phyloP scores from a whole-genome alignment of 805 yeast genomes.

The Schizosaccharomyces cryophilus region DNA sequence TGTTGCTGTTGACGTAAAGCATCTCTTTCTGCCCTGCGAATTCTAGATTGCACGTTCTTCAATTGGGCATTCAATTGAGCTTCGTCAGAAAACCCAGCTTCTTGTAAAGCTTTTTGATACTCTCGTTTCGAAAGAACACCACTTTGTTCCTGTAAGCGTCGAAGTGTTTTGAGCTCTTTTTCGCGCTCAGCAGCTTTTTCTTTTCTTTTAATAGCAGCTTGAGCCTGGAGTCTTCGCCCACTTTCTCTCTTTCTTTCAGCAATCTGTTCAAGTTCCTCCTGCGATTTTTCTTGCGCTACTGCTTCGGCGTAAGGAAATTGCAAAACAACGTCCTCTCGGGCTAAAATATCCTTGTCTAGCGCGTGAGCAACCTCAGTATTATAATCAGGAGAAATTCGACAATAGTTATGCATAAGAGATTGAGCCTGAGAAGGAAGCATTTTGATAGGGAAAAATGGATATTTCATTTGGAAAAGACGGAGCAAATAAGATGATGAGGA shows the following conservation, averaged over 20 bases:
- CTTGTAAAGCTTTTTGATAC: slow-evolving; percentile 18
- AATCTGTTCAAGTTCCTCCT: slow-evolving; percentile 54
- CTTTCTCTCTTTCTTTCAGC: slow-evolving; percentile 63
- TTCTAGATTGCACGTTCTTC: slow-evolving; percentile 35
- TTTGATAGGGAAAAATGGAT: slow-evolving; percentile 73
- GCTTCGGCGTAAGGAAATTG: slow-evolving; percentile 61
- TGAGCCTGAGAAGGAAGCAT: slow-evolving; percentile 39
- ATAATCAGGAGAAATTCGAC: slow-evolving; percentile 45
- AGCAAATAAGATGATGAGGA: slow-evolving; percentile 40
- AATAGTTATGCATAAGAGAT: slow-evolving; percentile 43
- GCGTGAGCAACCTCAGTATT: slow-evolving; percentile 31
- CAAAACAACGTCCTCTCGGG: slow-evolving; percentile 42
- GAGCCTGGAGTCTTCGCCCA: slow-evolving; percentile 75
- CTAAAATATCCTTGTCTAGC: slow-evolving; percentile 34
- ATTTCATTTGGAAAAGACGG: slow-evolving; percentile 46
- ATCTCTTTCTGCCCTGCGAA: slow-evolving; percentile 35
- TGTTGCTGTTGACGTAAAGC: slow-evolving; percentile 26
- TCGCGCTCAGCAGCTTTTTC: slow-evolving; percentile 65
- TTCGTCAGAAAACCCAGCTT: slow-evolving; percentile 44
- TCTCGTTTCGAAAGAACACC: slow-evolving; percentile 25
- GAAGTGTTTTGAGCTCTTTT: slow-evolving; percentile 51
- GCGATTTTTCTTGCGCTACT: slow-evolving; percentile 46
- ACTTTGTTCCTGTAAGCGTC: slow-evolving; percentile 21
- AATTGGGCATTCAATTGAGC: slow-evolving; percentile 46
- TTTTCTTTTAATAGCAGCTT: slow-evolving; percentile 59